These are phyloP conservation scores for Candida namnaoensis DNA, from an alignment of 805 yeast genomes.

Conservation along the genomic window DNA sequence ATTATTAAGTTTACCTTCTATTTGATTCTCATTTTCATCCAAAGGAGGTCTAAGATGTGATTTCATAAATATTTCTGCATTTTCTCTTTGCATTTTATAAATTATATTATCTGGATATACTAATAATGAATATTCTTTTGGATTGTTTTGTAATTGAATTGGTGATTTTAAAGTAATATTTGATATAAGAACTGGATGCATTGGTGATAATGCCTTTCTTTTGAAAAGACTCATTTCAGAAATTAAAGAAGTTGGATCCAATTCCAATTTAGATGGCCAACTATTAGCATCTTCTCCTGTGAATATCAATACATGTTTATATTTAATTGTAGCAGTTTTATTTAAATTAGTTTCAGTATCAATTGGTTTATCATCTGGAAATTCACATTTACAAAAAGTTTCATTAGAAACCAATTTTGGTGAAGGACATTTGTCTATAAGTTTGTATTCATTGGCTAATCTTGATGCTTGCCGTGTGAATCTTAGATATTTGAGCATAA, in stretches of 20 bases:
- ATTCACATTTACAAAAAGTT: constrained; percentile 40
- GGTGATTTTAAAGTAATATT: constrained; percentile 25
- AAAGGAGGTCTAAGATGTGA: constrained; percentile 28
- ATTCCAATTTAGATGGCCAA: constrained; percentile 39
- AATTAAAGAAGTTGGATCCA: constrained; percentile 34
- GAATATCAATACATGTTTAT: constrained; percentile 49
- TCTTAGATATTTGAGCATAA: too few relatives aligned
- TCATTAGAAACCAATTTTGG: neutral
- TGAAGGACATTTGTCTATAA: neutral
- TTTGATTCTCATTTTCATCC: neutral
- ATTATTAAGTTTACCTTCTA: constrained; percentile 6
- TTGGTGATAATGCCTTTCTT: constrained; percentile 26
- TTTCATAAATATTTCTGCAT: constrained; percentile 27
- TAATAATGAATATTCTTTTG: constrained; percentile 18
- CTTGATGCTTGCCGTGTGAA: neutral
- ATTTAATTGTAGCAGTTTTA: constrained; percentile 39
- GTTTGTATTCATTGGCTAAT: neutral
- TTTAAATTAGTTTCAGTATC: constrained; percentile 29
- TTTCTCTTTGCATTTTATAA: constrained; percentile 11
- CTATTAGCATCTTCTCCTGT: constrained; percentile 29
- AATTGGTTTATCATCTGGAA: constrained; percentile 35
- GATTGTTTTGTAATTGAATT: too few relatives aligned
- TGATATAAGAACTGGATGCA: constrained; percentile 42
- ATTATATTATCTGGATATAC: constrained; percentile 47
- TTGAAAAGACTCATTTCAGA: constrained; percentile 27